Evolutionary conservation across 768 basidiomycete species (phyloP), one percentile per base, ranked within the genome.

Genomic region (Rhizopogon roseolus): DNA sequence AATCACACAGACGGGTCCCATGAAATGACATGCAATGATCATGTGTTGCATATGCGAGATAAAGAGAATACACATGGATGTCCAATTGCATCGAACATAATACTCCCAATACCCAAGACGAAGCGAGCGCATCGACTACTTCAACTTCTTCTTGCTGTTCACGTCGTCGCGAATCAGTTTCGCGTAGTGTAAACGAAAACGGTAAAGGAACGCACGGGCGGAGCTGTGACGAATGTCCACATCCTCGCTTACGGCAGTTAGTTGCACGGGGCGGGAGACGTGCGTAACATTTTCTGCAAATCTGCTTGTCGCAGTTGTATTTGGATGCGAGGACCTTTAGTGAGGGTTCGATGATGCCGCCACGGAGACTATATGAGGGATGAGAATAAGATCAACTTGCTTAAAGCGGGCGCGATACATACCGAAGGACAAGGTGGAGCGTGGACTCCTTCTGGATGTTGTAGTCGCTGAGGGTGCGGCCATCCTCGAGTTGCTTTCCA

Each of bases 231-330:
- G 88, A 90, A 73, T 91, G 90, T 17, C 93, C 93, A 67, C 94
- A 96, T 55, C 84, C 81, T 61, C 93, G 82, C 80, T 96, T 96
- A 71, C 96, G 82, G 86, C 97, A 98, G 85, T 99, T 98, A 78
- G 95, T 98, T 37, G 97, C 97, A 71, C 97, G 93, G 51, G 95
- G 96, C 60, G 97, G 96, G 64, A 98, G 96, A 64, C 97, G 96
- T 42, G 97, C 97, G 73, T 98, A 98, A 80, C 97, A 98, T 76
- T 98, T 98, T 74, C 97, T 93, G 84, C 97, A 98, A 66, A 98
- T 98, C 72, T 95, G 92, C 82, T 96, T 96, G 76, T 97, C 93
- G 73, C 94, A 98, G 78, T 98, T 98, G 85, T 94, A 97, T 74
- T 96, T 96, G 71, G 88, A 81, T 54, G 97, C 97, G 57, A 98